A percentile compares a stretch with the other conserved stretches of the same genome.
Conservation (phyloP, 1,139 yeast species). For the Suhomyces atakaporum region DNA sequence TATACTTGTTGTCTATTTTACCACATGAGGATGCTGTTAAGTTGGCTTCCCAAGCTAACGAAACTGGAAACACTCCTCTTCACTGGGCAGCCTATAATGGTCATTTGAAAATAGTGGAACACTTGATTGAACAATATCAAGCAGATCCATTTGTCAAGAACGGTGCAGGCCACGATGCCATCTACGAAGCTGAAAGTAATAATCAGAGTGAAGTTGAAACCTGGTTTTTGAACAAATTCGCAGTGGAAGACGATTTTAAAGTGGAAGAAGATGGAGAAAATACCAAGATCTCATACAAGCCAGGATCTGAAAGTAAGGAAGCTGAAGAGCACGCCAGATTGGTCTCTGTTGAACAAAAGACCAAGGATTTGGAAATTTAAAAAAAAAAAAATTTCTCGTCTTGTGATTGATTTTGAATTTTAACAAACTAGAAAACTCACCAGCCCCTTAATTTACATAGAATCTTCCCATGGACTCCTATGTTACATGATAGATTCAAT, state of each 20-base stretch:
- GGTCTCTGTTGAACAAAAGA: slow-evolving; percentile 17
- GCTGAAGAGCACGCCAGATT: slow-evolving; percentile 43
- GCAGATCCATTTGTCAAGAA: slow-evolving; percentile 85
- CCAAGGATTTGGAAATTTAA: slow-evolving; percentile 15
- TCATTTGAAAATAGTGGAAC: slow-evolving; percentile 67
- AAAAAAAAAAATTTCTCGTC: too few species aligned
- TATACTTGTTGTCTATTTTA: slow-evolving; percentile 57
- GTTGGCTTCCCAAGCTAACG: slow-evolving; percentile 62
- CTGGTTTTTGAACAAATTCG: slow-evolving; percentile 71
- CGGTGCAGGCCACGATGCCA: slow-evolving; percentile 74
- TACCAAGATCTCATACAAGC: slow-evolving; percentile 48
- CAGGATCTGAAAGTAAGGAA: slow-evolving; percentile 51
- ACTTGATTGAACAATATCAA: slow-evolving; percentile 67
- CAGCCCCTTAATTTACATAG: too few species aligned
- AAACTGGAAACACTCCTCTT: slow-evolving; percentile 86
- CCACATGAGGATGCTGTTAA: slow-evolving; percentile 43
- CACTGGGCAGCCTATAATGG: slow-evolving; percentile 97
- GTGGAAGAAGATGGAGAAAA: slow-evolving; percentile 47
- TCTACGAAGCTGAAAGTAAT: slow-evolving; percentile 84
- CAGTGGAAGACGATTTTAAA: slow-evolving; percentile 62
- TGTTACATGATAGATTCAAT: too few species aligned
- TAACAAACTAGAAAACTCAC: too few species aligned
- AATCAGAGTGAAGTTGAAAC: slow-evolving; percentile 65
- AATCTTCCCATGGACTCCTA: not conserved
- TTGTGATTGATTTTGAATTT: too few species aligned